Evolutionary conservation across 352 stramenopile species (phyloP).

Genomic region (Globisporangium perplexum): DNA sequence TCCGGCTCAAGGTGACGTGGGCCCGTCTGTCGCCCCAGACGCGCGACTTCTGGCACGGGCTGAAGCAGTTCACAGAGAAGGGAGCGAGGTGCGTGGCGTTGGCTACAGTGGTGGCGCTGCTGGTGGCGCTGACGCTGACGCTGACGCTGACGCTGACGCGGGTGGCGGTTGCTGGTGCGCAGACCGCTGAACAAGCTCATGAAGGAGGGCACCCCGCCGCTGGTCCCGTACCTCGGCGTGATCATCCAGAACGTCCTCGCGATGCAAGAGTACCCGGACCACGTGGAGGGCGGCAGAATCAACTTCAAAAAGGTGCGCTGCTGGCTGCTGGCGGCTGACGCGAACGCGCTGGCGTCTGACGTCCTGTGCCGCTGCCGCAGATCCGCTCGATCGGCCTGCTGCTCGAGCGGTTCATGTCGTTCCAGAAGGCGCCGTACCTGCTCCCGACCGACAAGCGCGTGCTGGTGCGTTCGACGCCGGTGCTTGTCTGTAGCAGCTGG

Average conservation of each 20-base stretch:
- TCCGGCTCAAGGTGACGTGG: constrained; percentile 86
- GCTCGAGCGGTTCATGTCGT: constrained; percentile 48
- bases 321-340: neutral
- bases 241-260: constrained; percentile 84
- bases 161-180: neutral
- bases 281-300: constrained; percentile 67
- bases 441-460: constrained; percentile 74
- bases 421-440: constrained; percentile 78
- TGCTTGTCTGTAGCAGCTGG: too few species aligned
- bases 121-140: neutral
- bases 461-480: constrained; percentile 66
- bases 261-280: constrained; percentile 78
- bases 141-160: neutral
- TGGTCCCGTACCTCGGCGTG: constrained; percentile 83
- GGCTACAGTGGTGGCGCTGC: neutral
- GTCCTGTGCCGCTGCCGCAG: constrained; percentile 18
- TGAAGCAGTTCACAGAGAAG: constrained; percentile 82
- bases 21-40: constrained; percentile 54
- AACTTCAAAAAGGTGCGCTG: constrained; percentile 80
- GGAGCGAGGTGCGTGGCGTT: constrained; percentile 36
- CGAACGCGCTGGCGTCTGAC: too few species aligned
- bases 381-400: constrained; percentile 66
- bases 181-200: constrained; percentile 75
- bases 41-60: constrained; percentile 76
- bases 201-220: constrained; percentile 56